Evolutionary conservation across 2,329 filamentous ascomycete genomes (phyloP).

Genomic region (Fusarium liriodendri): DNA sequence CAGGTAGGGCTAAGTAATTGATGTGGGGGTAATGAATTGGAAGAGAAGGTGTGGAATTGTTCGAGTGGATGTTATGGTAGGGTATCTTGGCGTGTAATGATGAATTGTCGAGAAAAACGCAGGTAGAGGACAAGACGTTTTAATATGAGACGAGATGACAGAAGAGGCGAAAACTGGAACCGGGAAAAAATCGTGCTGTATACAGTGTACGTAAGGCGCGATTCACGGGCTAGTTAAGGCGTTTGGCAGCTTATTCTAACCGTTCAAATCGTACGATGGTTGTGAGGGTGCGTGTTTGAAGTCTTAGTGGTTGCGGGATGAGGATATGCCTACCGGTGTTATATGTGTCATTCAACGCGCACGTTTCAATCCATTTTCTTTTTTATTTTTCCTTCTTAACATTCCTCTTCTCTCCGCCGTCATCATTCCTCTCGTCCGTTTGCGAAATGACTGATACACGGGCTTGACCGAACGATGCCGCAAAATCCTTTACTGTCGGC

Average conservation of each 20-base stretch:
- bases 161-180: background rate
- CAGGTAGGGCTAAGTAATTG: too few relatives aligned
- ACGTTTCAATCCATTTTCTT: background rate
- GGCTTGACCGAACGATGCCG: background rate
- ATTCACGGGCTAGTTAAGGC: background rate
- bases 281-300: background rate
- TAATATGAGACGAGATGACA: background rate
- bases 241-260: background rate
- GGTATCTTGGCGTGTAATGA: background rate
- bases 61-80: background rate
- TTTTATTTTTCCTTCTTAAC: background rate
- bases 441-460: background rate
- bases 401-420: background rate
- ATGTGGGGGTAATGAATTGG: constrained; percentile 31
- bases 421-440: background rate
- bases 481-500: background rate
- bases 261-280: background rate
- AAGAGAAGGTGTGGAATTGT: background rate
- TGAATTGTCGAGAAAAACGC: background rate
- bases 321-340: background rate
- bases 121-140: background rate
- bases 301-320: background rate
- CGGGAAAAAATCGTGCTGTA: background rate
- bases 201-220: background rate
- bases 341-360: background rate